Conservation (phyloP, 2,329 filamentous ascomycete species). For the Colletotrichum cuscutae region DNA sequence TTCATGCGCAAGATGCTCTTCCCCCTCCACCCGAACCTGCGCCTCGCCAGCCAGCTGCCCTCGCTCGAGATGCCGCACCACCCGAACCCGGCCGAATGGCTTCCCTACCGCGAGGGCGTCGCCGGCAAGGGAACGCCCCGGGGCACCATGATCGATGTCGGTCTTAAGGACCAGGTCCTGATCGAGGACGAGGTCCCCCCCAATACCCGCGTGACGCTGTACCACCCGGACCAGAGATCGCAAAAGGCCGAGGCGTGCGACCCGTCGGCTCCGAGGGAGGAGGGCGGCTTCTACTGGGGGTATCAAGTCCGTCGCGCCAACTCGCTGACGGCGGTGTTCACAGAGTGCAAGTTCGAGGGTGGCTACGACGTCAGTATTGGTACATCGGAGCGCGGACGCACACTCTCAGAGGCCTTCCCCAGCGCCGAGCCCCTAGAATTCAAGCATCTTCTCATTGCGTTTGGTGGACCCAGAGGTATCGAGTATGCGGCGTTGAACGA, state of each 20-base stretch:
- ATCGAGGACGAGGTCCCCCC: slow-evolving; percentile 72
- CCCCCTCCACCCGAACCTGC: slow-evolving; percentile 81
- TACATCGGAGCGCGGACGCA: slow-evolving; percentile 79
- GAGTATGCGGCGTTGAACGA: slow-evolving; percentile 78
- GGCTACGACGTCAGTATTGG: slow-evolving; percentile 88
- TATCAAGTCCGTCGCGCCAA: slow-evolving; percentile 75
- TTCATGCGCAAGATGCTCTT: slow-evolving; percentile 83
- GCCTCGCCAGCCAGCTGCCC: slow-evolving; percentile 77
- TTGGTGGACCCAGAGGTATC: slow-evolving; percentile 83
- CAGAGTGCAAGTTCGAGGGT: slow-evolving; percentile 77
- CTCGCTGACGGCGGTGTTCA: slow-evolving; percentile 79
- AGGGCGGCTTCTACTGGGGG: slow-evolving; percentile 89
- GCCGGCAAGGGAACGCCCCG: slow-evolving; percentile 60
- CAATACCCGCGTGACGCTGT: slow-evolving; percentile 79
- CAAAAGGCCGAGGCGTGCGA: slow-evolving; percentile 70
- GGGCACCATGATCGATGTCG: slow-evolving; percentile 68
- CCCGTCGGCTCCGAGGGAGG: slow-evolving; percentile 75
- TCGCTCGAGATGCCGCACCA: slow-evolving; percentile 89
- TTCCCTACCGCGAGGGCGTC: slow-evolving; percentile 83
- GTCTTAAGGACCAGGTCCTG: slow-evolving; percentile 63
- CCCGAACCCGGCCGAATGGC: slow-evolving; percentile 79
- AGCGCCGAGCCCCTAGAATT: slow-evolving; percentile 59
- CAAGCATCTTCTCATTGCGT: slow-evolving; percentile 80
- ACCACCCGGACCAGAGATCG: slow-evolving; percentile 63
- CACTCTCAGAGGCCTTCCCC: slow-evolving; percentile 59